Percentiles rank a stretch among this genome's conserved stretches.
Conservation (phyloP, 257 asterid genomes). For the Ocimum tenuiflorum region DNA sequence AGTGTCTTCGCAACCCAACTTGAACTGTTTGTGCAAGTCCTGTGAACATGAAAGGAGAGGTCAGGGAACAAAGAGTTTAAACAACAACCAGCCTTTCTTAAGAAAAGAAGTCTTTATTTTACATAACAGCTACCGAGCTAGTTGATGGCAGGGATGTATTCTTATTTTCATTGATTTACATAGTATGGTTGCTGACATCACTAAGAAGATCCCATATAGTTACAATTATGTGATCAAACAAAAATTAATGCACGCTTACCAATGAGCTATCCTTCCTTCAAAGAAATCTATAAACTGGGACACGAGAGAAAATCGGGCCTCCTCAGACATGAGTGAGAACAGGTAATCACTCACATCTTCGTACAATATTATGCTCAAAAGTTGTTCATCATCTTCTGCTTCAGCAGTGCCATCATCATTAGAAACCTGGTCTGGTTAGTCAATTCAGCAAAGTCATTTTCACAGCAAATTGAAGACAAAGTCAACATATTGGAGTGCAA, state of each 20-base stretch:
- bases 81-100: neutral
- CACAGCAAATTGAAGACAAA: constrained; percentile 3
- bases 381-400: constrained; percentile 70
- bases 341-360: constrained; percentile 86
- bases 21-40: constrained; percentile 90
- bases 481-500: constrained; percentile 1
- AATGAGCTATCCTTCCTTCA: constrained; percentile 80
- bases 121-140: constrained; percentile 5
- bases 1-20: constrained; percentile 66
- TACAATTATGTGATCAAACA: constrained; percentile 4
- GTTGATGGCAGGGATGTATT: neutral
- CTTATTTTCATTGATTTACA: neutral
- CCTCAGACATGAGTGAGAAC: constrained; percentile 74
- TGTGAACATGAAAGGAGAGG: constrained; percentile 25
- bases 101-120: too few species aligned
- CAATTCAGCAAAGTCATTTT: constrained; percentile 23
- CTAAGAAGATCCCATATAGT: neutral
- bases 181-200: neutral
- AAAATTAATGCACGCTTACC: constrained; percentile 44
- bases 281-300: constrained; percentile 81
- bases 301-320: constrained; percentile 66
- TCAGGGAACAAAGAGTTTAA: neutral
- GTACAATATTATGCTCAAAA: constrained; percentile 56
- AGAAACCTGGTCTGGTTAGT: constrained; percentile 35
- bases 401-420: constrained; percentile 34